These are phyloP conservation scores for Candida koratica DNA, from an alignment of 805 yeast species.

Conservation along the genomic window DNA sequence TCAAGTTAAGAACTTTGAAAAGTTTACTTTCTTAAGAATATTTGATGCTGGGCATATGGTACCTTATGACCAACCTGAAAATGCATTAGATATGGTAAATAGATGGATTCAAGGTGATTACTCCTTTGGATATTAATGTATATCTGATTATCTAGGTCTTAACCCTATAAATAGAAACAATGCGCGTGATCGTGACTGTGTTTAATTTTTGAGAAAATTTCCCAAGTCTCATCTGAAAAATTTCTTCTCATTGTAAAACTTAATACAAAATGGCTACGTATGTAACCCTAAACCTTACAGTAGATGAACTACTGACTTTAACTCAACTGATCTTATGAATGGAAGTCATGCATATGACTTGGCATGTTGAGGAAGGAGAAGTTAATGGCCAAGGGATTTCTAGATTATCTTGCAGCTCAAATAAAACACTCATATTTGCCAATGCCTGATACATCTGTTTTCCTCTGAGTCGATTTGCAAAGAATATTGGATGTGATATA, in stretches of 20 bases:
- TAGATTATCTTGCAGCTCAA: slow-evolving; percentile 40
- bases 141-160: too few relatives aligned
- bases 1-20: slow-evolving; percentile 65
- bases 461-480: slow-evolving; percentile 32
- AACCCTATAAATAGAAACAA: too few relatives aligned
- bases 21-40: slow-evolving; percentile 77
- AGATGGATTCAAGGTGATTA: slow-evolving; percentile 78
- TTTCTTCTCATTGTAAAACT: slow-evolving; percentile 1
- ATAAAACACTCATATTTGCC: slow-evolving; percentile 29
- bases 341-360: too few relatives aligned
- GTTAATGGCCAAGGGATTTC: slow-evolving; percentile 30
- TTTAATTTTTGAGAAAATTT: too few relatives aligned
- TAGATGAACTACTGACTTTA: too few relatives aligned
- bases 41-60: slow-evolving; percentile 96
- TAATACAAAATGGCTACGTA: slow-evolving; percentile 16
- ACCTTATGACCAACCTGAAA: slow-evolving; percentile 82
- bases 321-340: too few relatives aligned
- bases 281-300: too few relatives aligned
- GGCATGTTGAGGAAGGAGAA: slow-evolving; percentile 1
- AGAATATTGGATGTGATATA: slow-evolving; percentile 20
- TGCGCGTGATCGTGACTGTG: too few relatives aligned
- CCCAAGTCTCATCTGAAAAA: slow-evolving; percentile 5
- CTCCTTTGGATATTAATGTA: slow-evolving; percentile 16
- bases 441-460: slow-evolving; percentile 43
- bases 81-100: slow-evolving; percentile 75